Conservation (phyloP, 495 filamentous ascomycete genomes). For the Neohortaea acidophila region DNA sequence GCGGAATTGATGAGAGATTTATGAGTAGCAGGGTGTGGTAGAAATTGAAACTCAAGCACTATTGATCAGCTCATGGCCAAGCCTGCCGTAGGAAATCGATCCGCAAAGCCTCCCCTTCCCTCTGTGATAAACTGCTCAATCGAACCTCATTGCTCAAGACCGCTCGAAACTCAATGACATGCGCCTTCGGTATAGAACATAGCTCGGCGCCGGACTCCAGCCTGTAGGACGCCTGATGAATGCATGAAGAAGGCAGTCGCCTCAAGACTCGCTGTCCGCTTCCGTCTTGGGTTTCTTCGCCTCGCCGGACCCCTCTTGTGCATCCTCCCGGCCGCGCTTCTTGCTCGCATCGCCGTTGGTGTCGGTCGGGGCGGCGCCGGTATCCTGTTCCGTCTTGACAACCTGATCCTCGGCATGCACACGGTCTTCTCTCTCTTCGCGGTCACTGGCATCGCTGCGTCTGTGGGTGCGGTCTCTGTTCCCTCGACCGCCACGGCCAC, state of each 20-base stretch:
- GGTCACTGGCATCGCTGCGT: not conserved
- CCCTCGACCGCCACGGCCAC: constrained; percentile 1
- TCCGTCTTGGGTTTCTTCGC: not conserved
- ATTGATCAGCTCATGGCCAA: no score
- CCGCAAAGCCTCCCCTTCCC: not conserved
- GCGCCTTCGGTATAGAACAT: not conserved
- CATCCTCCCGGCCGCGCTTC: not conserved
- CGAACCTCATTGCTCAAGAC: not conserved
- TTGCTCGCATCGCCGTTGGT: not conserved
- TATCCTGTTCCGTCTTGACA: no score
- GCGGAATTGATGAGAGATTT: constrained; percentile 66
- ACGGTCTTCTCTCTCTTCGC: no score
- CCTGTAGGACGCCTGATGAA: no score
- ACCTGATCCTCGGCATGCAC: no score
- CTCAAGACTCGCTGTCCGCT: no score
- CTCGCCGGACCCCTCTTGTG: not conserved
- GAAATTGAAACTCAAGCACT: not conserved
- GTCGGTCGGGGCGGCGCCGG: no score
- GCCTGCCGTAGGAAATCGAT: not conserved
- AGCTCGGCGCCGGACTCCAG: not conserved
- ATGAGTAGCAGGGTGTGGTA: not conserved
- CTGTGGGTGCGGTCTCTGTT: constrained; percentile 17
- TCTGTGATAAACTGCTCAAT: not conserved
- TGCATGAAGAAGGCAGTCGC: no score
- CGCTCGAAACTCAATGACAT: not conserved